Evolutionary conservation across 768 basidiomycete genomes (phyloP).

Genomic region (Hygrocybe punicea): DNA sequence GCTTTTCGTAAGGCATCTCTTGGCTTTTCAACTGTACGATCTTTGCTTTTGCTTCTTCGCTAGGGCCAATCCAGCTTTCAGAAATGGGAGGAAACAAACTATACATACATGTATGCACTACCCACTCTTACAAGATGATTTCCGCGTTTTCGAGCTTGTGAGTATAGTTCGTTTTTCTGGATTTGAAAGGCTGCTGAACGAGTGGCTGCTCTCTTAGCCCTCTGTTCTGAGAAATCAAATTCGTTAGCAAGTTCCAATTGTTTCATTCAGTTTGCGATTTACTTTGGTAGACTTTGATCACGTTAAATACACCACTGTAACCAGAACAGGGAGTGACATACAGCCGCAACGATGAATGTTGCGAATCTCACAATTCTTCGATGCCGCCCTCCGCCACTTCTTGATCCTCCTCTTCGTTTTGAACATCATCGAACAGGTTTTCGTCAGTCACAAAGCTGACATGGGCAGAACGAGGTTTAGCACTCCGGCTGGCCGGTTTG

Average conservation of each 20-base stretch:
- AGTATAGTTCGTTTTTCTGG: conserved; percentile 35
- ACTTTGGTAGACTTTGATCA: conserved; percentile 17
- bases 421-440: background rate
- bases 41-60: conserved; percentile 30
- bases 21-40: conserved; percentile 25
- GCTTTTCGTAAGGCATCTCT: conserved; percentile 27
- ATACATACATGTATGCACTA: conserved; percentile 29
- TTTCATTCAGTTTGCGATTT: conserved; percentile 11
- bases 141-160: conserved; percentile 30
- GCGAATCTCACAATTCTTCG: background rate
- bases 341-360: background rate
- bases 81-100: background rate
- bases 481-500: background rate
- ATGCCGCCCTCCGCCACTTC: background rate
- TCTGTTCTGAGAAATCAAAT: conserved; percentile 19
- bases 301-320: conserved; percentile 1
- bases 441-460: background rate
- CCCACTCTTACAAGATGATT: conserved; percentile 25
- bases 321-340: background rate
- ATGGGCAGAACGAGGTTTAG: background rate
- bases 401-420: background rate
- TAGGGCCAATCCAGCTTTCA: conserved; percentile 8
- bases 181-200: conserved; percentile 27
- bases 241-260: background rate
- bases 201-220: conserved; percentile 26